Evolutionary conservation across 495 filamentous ascomycete species (phyloP).

Genomic region (Aspergillus heteromorphus): DNA sequence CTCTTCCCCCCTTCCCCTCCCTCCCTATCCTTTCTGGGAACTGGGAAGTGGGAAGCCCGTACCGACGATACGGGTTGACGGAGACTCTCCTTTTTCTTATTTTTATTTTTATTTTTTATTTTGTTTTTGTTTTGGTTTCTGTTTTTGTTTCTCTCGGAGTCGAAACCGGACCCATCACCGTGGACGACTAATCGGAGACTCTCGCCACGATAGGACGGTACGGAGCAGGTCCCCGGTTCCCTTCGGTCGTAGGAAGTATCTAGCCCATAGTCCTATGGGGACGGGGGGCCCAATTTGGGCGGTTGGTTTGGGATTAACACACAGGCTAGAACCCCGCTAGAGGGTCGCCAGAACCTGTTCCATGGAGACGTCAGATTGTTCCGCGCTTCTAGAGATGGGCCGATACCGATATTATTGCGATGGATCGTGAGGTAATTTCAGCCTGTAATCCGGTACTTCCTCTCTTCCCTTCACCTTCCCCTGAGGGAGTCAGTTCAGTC

Average conservation of each 20-base stretch:
- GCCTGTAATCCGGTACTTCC: neutral
- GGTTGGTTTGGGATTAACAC: slow-evolving; percentile 18
- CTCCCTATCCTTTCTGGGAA: neutral
- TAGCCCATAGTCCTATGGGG: slow-evolving; percentile 9
- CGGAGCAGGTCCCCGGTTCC: neutral
- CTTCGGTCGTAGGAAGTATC: too few relatives aligned
- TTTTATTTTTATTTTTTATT: too few relatives aligned
- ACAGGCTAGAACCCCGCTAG: slow-evolving; percentile 25
- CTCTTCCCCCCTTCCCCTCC: neutral
- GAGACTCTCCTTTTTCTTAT: neutral
- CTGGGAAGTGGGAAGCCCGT: too few relatives aligned
- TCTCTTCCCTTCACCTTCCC: too few relatives aligned
- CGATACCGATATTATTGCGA: neutral
- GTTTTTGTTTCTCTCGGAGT: neutral
- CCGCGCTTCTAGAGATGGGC: neutral
- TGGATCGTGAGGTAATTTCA: neutral
- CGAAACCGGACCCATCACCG: neutral
- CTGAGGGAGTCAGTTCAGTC: neutral
- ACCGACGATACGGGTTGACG: neutral
- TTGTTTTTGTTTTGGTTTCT: too few relatives aligned
- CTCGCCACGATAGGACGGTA: neutral
- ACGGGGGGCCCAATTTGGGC: slow-evolving; percentile 7
- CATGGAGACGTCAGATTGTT: slow-evolving; percentile 18
- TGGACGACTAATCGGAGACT: neutral
- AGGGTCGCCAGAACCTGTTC: slow-evolving; percentile 21